Evolutionary conservation across 2,329 filamentous ascomycete species (phyloP), one percentile per base, ranked within the genome.

Genomic region (Ascocoryne sarcoides): DNA sequence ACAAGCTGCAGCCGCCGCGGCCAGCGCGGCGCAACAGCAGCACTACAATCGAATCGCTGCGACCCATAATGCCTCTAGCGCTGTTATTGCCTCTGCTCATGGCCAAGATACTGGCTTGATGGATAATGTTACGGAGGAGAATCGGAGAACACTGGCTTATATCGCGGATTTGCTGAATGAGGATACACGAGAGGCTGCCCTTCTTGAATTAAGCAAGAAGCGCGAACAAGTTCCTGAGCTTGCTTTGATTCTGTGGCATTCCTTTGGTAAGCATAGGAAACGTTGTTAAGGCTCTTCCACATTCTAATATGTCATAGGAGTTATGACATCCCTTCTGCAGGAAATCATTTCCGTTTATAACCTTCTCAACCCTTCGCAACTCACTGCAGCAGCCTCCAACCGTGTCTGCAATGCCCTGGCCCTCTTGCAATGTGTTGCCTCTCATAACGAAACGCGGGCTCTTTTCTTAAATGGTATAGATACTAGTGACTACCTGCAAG

Each of bases 271-370:
- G 78, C 18, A 17, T 64, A 37, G 15, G 17, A 28, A 38, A 37
- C n/a, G 10, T 19, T 8, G 8, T 40, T 15, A n/a, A 45, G 53
- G 50, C 44, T 36, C 21, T 10, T 9, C 20, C 32, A 20, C 28
- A 32, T 44, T 36, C 47, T 50, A 48, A 56, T 42, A 32, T 39
- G 41, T 44, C 50, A 17, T 51, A 95, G 88, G 89, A 57, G 92
- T 98, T 58, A 98, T 98, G 92, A 95, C 92, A 33, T 94, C 88
- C 40, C 72, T 98, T 17, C 75, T 96, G 23, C 90, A 96, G 64
- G 92, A 98, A 67, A 98, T 98, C 61, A 98, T 98, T 60, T 95
- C 90, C 9, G 92, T 98, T 40, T 98, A 98, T 61, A 93, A 88
- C 19, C 76, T 98, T 4, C 76, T 98, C 55, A 98, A 95, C 62